Evolutionary conservation across 139 green algal genomes (phyloP), one percentile per base, ranked within the genome.

Genomic region (Chlorokybus atmophyticus): DNA sequence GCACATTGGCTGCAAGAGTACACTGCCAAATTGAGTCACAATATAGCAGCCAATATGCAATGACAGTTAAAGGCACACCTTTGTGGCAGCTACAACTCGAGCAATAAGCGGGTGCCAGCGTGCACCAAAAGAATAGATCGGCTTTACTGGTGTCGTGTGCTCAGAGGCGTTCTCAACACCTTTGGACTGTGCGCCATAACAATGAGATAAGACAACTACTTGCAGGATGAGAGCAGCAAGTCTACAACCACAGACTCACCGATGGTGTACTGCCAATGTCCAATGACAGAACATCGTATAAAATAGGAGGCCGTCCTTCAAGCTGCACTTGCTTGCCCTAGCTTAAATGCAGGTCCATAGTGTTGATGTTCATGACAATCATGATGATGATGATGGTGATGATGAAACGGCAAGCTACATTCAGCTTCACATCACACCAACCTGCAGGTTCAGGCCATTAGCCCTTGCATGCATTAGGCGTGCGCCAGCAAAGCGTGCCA

Each of bases 201-300:
- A n/a, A n/a, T n/a, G n/a, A n/a, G n/a, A n/a, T n/a, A n/a, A n/a
- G n/a, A n/a, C n/a, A n/a, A n/a, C n/a, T n/a, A n/a, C n/a, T n/a
- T n/a, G n/a, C n/a, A n/a, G n/a, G n/a, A n/a, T n/a, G n/a, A n/a
- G n/a, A n/a, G n/a, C n/a, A n/a, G n/a, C n/a, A n/a, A n/a, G n/a
- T n/a, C n/a, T n/a, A n/a, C n/a, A n/a, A n/a, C n/a, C n/a, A n/a
- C n/a, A n/a, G n/a, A 44, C 35, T 44, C 2, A 44, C 40, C 1
- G 66, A 74, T 2, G 88, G 88, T 0, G 80, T 91, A 66, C 94
- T 94, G 55, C 90, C 90, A 3, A 93, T 73, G 64, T 97, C 77
- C 2, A 98, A 72, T 0, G 84, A 93, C 3, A 96, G 73, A 4
- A 85, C 76, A 64, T 97, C 90, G 61, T 94, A 97, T 2, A 27